Percentiles rank a stretch among this genome's conserved stretches.
Conservation (phyloP, 495 filamentous ascomycete genomes). For the Hypoxylon trugodes region DNA sequence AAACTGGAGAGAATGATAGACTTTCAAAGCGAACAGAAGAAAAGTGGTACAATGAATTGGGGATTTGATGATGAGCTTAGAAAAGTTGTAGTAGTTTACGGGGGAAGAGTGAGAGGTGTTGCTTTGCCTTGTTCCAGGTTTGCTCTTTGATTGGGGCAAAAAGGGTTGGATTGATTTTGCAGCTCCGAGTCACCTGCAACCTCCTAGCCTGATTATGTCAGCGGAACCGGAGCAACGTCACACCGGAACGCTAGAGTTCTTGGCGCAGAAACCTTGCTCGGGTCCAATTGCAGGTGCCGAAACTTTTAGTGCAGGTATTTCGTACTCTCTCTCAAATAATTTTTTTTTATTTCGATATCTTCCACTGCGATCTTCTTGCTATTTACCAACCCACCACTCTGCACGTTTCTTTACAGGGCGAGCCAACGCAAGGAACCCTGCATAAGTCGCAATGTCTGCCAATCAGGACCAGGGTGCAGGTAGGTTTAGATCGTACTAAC, state of each 20-base stretch:
- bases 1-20: slow-evolving; percentile 9
- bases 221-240: slow-evolving; percentile 19
- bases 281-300: too few species aligned
- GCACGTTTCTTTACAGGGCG: slow-evolving; percentile 54
- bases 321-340: too few species aligned
- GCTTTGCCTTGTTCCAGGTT: slow-evolving; percentile 51
- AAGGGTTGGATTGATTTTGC: slow-evolving; percentile 43
- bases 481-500: slow-evolving; percentile 19
- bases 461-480: slow-evolving; percentile 62
- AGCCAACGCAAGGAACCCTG: slow-evolving; percentile 72
- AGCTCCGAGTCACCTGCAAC: slow-evolving; percentile 31
- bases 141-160: slow-evolving; percentile 48
- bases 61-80: slow-evolving; percentile 31
- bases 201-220: slow-evolving; percentile 30
- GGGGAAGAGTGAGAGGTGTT: slow-evolving; percentile 34
- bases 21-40: slow-evolving; percentile 2
- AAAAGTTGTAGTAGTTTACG: slow-evolving; percentile 17
- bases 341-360: slow-evolving; percentile 9
- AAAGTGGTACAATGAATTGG: slow-evolving; percentile 14
- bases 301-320: too few species aligned
- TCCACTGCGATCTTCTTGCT: slow-evolving; percentile 5
- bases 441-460: slow-evolving; percentile 54
- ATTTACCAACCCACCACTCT: slow-evolving; percentile 15
- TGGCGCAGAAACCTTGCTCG: too few species aligned
- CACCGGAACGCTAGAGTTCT: background rate